Evolutionary conservation across 2,329 filamentous ascomycete genomes (phyloP).

Genomic region (Pseudogymnoascus pannorum): DNA sequence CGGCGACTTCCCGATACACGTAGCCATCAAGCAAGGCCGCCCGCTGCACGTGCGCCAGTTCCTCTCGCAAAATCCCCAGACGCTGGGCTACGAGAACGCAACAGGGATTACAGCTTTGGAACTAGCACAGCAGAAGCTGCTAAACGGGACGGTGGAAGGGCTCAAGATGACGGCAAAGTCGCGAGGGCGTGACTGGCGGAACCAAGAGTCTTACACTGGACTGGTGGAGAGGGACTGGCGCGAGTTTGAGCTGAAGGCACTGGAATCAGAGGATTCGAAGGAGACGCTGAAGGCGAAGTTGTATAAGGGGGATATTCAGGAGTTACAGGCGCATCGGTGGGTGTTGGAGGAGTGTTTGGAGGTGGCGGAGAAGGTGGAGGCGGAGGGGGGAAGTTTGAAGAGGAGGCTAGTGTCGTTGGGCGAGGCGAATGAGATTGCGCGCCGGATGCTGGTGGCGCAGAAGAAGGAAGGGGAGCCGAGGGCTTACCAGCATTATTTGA

Average conservation of each 20-base stretch:
- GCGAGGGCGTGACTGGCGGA: not conserved
- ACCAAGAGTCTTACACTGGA: not conserved
- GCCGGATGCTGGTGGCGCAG: constrained; percentile 27
- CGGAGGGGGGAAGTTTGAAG: constrained; percentile 31
- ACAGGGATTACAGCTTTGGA: constrained; percentile 69
- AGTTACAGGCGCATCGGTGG: not conserved
- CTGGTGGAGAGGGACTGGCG: not conserved
- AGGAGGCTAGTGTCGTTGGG: constrained; percentile 47
- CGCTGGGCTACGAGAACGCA: constrained; percentile 58
- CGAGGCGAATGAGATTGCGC: constrained; percentile 56
- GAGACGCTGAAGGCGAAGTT: not conserved
- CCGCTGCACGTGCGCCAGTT: constrained; percentile 1
- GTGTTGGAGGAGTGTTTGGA: constrained; percentile 33
- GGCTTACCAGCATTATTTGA: not conserved
- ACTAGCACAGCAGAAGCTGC: constrained; percentile 36
- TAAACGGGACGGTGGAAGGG: constrained; percentile 10
- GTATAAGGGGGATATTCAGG: not conserved
- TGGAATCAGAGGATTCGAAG: constrained; percentile 1
- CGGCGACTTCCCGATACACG: constrained; percentile 60
- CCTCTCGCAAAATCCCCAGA: not conserved
- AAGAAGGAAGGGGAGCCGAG: not conserved
- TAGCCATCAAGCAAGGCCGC: constrained; percentile 41
- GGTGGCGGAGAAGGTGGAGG: constrained; percentile 19
- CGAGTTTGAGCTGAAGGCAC: constrained; percentile 11
- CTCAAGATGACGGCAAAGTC: not conserved